phyloP scores from a whole-genome alignment of 129 eudicot genomes.

The Tanacetum coccineum region DNA sequence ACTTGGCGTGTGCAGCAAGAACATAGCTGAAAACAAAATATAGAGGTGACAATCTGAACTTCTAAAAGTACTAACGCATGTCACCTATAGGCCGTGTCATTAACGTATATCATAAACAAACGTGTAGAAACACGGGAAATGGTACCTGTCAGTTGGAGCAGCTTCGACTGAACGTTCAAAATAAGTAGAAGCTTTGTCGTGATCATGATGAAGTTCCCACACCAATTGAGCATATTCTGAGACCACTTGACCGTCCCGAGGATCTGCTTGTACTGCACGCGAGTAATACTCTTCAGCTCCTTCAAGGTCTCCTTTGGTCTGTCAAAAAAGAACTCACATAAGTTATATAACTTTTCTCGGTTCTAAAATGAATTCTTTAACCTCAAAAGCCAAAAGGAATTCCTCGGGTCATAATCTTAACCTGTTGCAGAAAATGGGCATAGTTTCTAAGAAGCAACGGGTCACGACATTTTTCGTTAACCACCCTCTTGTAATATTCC shows the following conservation, averaged over 20 bases:
- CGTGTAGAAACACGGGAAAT: background rate
- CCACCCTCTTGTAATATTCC: constrained; percentile 22
- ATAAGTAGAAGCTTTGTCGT: constrained; percentile 42
- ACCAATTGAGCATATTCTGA: constrained; percentile 55
- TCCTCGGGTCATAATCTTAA: constrained; percentile 9
- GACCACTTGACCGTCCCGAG: constrained; percentile 43
- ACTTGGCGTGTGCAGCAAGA: constrained; percentile 66
- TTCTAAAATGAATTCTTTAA: background rate
- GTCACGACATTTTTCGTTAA: constrained; percentile 34
- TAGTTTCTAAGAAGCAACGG: constrained; percentile 51
- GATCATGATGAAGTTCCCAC: constrained; percentile 65
- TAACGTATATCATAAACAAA: background rate
- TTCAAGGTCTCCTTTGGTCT: constrained; percentile 60
- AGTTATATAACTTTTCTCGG: background rate
- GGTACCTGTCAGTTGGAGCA: constrained; percentile 52
- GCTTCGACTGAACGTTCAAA: constrained; percentile 56
- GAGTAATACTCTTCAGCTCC: constrained; percentile 62
- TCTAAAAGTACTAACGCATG: too few relatives aligned
- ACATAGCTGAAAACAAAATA: constrained; percentile 40
- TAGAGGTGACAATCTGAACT: background rate
- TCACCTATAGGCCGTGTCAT: background rate
- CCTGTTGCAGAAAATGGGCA: constrained; percentile 61
- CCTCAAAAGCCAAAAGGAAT: background rate
- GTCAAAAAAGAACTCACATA: constrained; percentile 16
- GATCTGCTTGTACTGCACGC: constrained; percentile 49